Percentiles rank a stretch among this genome's conserved stretches.
Conservation (phyloP, 352 stramenopile species). For the Globisporangium takayamanum region DNA sequence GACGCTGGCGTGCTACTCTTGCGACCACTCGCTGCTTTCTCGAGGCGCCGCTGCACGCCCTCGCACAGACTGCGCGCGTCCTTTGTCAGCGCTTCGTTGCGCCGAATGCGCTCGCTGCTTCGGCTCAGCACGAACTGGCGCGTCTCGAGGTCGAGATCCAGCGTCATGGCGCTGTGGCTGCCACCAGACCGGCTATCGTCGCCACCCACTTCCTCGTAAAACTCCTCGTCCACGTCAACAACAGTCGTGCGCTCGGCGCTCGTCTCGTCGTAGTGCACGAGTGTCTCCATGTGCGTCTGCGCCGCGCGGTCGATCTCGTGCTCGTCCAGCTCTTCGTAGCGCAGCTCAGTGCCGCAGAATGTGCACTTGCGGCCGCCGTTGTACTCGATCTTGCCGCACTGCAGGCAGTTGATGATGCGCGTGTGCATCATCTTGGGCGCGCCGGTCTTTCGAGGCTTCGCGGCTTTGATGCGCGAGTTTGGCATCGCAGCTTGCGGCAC, state of each 20-base stretch:
- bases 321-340: constrained; percentile 40
- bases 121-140: constrained; percentile 25
- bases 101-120: constrained; percentile 17
- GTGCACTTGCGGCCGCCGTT: constrained; percentile 43
- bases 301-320: constrained; percentile 25
- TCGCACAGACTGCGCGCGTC: constrained; percentile 48
- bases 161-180: constrained; percentile 18
- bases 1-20: constrained; percentile 7
- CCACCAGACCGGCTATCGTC: constrained; percentile 3
- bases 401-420: constrained; percentile 66
- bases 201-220: constrained; percentile 23
- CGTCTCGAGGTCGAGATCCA: constrained; percentile 46
- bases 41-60: constrained; percentile 37
- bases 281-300: constrained; percentile 49
- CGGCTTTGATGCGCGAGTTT: constrained; percentile 49
- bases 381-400: constrained; percentile 60
- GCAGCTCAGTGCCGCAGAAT: constrained; percentile 54
- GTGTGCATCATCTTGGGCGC: constrained; percentile 37
- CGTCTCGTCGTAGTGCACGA: constrained; percentile 42
- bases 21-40: constrained; percentile 22
- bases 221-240: constrained; percentile 36
- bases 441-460: constrained; percentile 34
- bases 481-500: constrained; percentile 27
- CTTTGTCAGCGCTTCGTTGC: constrained; percentile 51
- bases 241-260: constrained; percentile 35